Base-by-base conservation (phyloP, 2,329 filamentous ascomycete genomes). In the Bipolaris zeicola region DNA sequence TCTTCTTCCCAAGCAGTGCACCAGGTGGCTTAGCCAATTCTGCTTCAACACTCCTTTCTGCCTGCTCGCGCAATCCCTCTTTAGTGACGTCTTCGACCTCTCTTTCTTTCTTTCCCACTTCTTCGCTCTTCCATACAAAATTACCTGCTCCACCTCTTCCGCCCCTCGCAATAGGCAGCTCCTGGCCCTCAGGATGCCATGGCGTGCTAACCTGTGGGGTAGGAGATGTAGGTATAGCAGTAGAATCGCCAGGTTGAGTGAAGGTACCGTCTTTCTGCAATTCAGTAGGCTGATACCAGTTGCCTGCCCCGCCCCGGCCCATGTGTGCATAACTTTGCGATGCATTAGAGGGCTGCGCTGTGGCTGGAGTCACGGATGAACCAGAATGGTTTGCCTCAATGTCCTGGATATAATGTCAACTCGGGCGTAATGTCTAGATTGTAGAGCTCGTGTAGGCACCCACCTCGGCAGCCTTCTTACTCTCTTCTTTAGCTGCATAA, bases 111-210 rank as follows among this genome's bases (percentile, higher is more conserved):
- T 48, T 63, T 36, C 66, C 72, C 44, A 64, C 55, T 54, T 75
- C 73, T 51, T 76, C 75, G 44, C 73, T 60, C 65, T 64, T 68
- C 75, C 75, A 80, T n/a, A 76, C 68, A 57, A 77, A 79, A 50
- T 82, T 81, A 3, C 80, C 80, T n/a, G 78, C 78, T 6, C 80
- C 80, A 26, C 80, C 80, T 43, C 79, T 67, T 1, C 80, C 80
- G 22, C 67, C 67, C 26, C 70, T 57, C 26, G 68, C 74, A 39
- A 76, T 61, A 14, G 74, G 74, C 55, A 75, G n/a, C 50, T 74
- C 68, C 50, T 71, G 68, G 1, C 52, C 63, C 37, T 70, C 71
- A 0, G 71, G 72, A 56, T 72, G 71, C 72, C 71, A 75, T n/a
- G 74, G 71, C 37, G 62, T 75, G 52, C 64, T 71, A 10, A 72